Conservation (phyloP, 805 yeast genomes). For the Maudiozyma barnettii region DNA sequence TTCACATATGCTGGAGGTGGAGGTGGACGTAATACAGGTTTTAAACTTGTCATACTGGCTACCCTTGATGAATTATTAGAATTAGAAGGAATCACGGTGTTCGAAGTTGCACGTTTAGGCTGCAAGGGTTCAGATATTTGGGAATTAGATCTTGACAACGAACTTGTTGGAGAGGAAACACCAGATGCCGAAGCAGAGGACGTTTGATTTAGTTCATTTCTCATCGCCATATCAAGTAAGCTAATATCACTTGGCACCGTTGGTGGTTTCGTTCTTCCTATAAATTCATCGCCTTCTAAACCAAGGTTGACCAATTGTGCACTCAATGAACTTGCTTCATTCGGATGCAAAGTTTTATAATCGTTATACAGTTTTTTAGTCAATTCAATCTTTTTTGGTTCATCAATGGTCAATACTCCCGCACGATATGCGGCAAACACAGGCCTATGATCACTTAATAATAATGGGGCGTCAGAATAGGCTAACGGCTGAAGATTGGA, state of each 20-base stretch:
- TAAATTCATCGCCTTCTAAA: conserved; percentile 5
- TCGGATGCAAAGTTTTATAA: conserved; percentile 35
- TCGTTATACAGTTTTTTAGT: conserved; percentile 50
- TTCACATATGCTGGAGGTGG: conserved; percentile 13
- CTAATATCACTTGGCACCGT: conserved; percentile 4
- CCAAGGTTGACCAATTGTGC: conserved; percentile 14
- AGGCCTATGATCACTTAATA: conserved; percentile 84
- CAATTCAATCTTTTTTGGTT: conserved; percentile 44
- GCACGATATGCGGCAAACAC: conserved; percentile 73
- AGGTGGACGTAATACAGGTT: conserved; percentile 12
- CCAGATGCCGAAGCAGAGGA: not conserved
- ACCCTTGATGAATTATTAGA: not conserved
- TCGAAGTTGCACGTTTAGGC: conserved; percentile 2
- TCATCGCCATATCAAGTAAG: conserved; percentile 8
- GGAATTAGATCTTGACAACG: conserved; percentile 3
- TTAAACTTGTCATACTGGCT: not conserved
- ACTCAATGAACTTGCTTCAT: conserved; percentile 16
- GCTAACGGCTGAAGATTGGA: conserved; percentile 47
- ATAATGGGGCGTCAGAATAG: conserved; percentile 57
- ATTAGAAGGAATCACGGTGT: not conserved
- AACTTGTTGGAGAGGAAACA: not conserved
- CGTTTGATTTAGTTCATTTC: not conserved
- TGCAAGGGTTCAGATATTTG: conserved; percentile 6
- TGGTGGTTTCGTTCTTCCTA: not conserved
- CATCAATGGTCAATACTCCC: conserved; percentile 60